Evolutionary conservation across 2,329 filamentous ascomycete species (phyloP).

Genomic region (Xylariales sp.): DNA sequence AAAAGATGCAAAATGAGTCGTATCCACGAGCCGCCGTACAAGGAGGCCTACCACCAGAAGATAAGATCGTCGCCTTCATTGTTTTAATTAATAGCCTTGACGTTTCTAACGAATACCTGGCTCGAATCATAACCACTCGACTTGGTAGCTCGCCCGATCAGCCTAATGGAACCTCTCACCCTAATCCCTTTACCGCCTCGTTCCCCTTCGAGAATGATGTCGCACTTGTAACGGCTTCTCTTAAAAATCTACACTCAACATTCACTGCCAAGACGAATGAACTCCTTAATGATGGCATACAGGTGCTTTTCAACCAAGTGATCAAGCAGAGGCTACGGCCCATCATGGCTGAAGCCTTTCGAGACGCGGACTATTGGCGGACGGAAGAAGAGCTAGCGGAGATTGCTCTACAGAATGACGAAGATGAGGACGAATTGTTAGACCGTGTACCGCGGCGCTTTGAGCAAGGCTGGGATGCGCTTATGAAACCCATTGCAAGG

Average conservation of each 20-base stretch:
- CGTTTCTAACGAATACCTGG: conserved; percentile 89
- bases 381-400: conserved; percentile 71
- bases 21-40: conserved; percentile 85
- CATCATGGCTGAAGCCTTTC: conserved; percentile 87
- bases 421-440: conserved; percentile 64
- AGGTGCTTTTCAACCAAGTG: conserved; percentile 88
- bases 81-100: conserved; percentile 97
- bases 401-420: conserved; percentile 64
- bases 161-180: conserved; percentile 51
- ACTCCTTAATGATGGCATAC: conserved; percentile 83
- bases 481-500: conserved; percentile 86
- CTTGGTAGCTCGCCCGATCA: conserved; percentile 60
- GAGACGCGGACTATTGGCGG: conserved; percentile 87
- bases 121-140: conserved; percentile 81
- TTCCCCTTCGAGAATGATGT: conserved; percentile 87
- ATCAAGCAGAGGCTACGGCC: conserved; percentile 86
- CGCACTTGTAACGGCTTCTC: conserved; percentile 72
- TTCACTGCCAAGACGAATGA: conserved; percentile 85
- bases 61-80: conserved; percentile 88
- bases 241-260: conserved; percentile 75
- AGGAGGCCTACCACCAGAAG: conserved; percentile 86
- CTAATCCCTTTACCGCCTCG: conserved; percentile 66
- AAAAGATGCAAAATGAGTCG: conserved; percentile 96
- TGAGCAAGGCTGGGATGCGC: conserved; percentile 83
- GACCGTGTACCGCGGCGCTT: conserved; percentile 83